These are phyloP conservation scores for Mycena leptocephala DNA, from an alignment of 768 basidiomycete species.

Conservation along the genomic window DNA sequence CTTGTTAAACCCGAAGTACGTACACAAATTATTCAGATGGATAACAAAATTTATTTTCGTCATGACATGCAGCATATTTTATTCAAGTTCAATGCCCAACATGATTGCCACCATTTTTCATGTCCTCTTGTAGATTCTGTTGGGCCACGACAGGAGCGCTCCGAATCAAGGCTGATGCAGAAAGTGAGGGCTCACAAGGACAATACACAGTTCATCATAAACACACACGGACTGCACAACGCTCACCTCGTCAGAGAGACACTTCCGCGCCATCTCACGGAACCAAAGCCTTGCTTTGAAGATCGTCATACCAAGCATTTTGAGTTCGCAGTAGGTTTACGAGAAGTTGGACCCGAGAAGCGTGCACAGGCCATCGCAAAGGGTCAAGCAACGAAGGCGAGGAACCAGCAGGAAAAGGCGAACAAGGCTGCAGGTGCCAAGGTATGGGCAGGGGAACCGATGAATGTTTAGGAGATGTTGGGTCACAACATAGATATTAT, in stretches of 20 bases:
- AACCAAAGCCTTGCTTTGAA: background rate
- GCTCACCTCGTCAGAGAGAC: background rate
- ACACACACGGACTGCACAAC: background rate
- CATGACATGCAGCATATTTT: background rate
- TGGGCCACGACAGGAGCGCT: background rate
- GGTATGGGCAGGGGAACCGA: background rate
- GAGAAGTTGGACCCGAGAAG: background rate
- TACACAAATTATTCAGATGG: too few species aligned
- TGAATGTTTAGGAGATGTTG: background rate
- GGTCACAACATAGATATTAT: background rate
- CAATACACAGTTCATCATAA: background rate
- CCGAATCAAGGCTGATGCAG: background rate
- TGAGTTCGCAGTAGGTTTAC: background rate
- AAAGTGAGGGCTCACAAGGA: background rate
- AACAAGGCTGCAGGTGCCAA: background rate
- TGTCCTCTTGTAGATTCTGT: background rate
- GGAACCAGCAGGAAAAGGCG: background rate
- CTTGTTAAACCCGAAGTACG: background rate
- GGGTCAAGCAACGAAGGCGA: background rate
- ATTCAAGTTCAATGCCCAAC: slow-evolving; percentile 4
- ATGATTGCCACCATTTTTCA: background rate
- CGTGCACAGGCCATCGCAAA: background rate
- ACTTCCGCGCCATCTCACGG: background rate
- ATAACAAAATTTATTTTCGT: too few species aligned
- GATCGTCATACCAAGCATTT: background rate